Conservation (phyloP, 495 filamentous ascomycete genomes). For the Margaritispora aquatica region DNA sequence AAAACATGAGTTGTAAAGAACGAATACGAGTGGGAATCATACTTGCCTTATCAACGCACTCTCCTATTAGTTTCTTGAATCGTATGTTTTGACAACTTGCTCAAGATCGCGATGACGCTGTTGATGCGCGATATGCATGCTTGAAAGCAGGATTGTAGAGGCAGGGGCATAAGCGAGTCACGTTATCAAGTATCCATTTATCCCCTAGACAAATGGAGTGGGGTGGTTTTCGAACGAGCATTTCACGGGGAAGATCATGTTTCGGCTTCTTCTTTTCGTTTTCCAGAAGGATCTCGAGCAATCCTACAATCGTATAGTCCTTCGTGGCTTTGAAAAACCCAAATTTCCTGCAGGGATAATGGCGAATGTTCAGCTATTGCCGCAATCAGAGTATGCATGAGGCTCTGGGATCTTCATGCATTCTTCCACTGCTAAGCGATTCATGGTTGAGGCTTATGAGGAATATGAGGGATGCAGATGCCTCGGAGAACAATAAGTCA, state of each 20-base stretch:
- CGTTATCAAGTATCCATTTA: neutral
- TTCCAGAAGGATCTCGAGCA: neutral
- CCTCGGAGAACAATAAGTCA: neutral
- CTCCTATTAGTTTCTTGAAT: constrained; percentile 1
- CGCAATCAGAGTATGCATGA: neutral
- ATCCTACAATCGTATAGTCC: neutral
- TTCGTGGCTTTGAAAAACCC: neutral
- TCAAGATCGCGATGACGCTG: constrained; percentile 3
- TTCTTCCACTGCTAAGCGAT: neutral
- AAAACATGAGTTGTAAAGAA: no score
- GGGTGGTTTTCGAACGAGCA: no score
- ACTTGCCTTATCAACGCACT: constrained; percentile 1
- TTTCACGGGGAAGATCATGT: no score
- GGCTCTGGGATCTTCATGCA: neutral
- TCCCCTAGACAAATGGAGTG: neutral
- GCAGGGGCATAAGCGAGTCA: neutral
- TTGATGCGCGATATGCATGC: neutral
- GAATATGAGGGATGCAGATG: neutral
- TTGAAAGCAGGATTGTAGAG: neutral
- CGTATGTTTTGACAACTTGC: neutral
- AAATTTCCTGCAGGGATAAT: neutral
- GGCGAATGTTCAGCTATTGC: neutral
- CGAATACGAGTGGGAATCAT: neutral
- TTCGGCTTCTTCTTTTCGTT: neutral
- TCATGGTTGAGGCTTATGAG: neutral